A percentile compares a stretch with the other conserved stretches of the same genome.
Evolutionary conservation across 169 alveolate species (phyloP).

Genomic region (Plasmodium vivax): DNA sequence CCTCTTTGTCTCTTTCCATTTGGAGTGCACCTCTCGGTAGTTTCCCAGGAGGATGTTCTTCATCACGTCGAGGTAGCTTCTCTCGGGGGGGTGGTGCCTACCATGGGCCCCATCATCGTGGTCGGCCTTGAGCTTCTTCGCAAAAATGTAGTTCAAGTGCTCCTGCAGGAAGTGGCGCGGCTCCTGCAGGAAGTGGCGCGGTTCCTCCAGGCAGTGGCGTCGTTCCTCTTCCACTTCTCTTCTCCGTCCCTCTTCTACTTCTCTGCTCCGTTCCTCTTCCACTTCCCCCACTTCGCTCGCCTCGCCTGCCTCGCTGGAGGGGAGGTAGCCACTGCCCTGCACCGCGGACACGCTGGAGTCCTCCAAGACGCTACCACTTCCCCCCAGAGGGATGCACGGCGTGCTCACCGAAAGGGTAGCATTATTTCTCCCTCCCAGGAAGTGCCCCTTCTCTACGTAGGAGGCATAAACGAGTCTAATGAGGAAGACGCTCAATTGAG

Average conservation of each 20-base stretch:
- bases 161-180: background rate
- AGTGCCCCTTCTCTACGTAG: background rate
- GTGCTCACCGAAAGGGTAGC: background rate
- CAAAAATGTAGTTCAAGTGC: background rate
- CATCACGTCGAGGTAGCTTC: conserved; percentile 5
- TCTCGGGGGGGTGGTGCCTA: background rate
- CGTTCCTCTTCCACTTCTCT: background rate
- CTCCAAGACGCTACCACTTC: background rate
- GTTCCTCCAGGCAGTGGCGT: background rate
- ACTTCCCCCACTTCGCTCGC: background rate
- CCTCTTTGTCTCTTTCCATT: background rate
- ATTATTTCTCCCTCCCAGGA: background rate
- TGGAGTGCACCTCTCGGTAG: background rate
- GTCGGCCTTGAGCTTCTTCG: background rate
- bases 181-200: background rate
- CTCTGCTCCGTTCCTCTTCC: background rate
- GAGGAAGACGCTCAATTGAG: conserved; percentile 52
- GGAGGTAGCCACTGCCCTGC: background rate
- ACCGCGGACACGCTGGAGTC: background rate
- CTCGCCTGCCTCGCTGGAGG: background rate
- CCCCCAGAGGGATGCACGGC: background rate
- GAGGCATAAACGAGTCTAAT: conserved; percentile 40
- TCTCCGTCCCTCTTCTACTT: background rate
- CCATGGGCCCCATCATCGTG: background rate
- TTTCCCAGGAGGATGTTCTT: conserved; percentile 19